These are phyloP conservation scores for Chlorella sorokiniana DNA, from an alignment of 139 green algal species.

Conservation along the genomic window DNA sequence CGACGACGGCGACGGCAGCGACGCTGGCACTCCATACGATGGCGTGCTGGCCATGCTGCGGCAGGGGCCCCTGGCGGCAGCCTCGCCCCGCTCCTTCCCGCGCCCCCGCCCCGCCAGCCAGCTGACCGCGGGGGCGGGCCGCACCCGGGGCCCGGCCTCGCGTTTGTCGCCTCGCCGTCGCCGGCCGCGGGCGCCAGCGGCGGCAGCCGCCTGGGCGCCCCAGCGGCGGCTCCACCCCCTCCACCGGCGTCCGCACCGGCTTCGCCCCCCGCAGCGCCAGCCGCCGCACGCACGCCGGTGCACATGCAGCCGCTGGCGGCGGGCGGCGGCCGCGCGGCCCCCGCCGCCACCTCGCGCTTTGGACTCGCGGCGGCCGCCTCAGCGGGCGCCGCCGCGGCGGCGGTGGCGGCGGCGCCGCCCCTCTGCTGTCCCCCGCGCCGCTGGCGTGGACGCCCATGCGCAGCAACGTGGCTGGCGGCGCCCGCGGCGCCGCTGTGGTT, in stretches of 20 bases:
- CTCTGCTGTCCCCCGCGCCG: constrained; percentile 19
- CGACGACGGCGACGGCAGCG: background rate
- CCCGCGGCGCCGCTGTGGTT: background rate
- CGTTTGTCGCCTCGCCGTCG: background rate
- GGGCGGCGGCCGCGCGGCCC: background rate
- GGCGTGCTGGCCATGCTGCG: constrained; percentile 41
- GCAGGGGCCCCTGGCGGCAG: constrained; percentile 25
- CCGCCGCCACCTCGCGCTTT: background rate
- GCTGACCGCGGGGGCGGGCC: background rate
- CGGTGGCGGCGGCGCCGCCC: background rate
- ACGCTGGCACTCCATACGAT: constrained; percentile 35
- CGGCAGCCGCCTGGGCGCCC: background rate
- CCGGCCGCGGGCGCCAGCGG: background rate
- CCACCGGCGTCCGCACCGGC: background rate
- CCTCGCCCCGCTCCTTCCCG: constrained; percentile 10
- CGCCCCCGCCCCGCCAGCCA: background rate
- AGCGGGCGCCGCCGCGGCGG: background rate
- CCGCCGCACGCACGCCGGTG: constrained; percentile 14
- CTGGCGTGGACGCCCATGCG: constrained; percentile 48
- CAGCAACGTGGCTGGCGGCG: constrained; percentile 19
- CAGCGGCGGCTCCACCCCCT: background rate
- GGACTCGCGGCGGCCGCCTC: background rate
- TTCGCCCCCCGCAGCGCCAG: background rate
- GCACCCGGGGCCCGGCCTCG: background rate
- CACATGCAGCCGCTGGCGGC: constrained; percentile 26